Base-by-base conservation (phyloP, 2,329 filamentous ascomycete genomes). In the Cordyceps militaris region DNA sequence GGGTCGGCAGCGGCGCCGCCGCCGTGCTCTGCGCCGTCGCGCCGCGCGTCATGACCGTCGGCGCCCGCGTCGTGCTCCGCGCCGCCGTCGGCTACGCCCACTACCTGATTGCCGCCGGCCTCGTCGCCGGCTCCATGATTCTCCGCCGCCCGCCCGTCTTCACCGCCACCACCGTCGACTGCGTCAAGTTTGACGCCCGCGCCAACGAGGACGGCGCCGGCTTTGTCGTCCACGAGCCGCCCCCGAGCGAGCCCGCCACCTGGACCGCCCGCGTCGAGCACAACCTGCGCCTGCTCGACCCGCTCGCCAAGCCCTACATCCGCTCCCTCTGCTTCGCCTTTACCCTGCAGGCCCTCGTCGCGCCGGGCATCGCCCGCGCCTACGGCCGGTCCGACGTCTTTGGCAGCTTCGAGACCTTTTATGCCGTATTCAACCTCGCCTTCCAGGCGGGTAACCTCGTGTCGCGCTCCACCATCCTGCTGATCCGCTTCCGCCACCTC, bases 1-100 rank as follows among this genome's bases (percentile, higher is more conserved):
- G 69, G 43, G 60, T 70, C 1, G 71, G 70, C 1, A 65, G 66
- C 5, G 71, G 70, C 13, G 63, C 64, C 0, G 71, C 68, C 0
- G 60, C 63, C 10, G 57, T 70, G 7, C 61, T 67, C 19, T 65
- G 65, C 34, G 66, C 69, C 11, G 62, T 66, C 14, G 56, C 67
- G 28, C 70, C 70, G 0, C 69, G 69, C 48, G 14, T 67, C 1
- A 21, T 72, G 11, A 70, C 70, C 0, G 61, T 67, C 21, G 61
- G 64, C 54, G 57, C 67, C 55, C 63, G 66, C 9, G 60, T 63
- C 0, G 64, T 67, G 16, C 56, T 72, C 23, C 63, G 70, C 8
- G 62, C 61, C 46, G 65, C 65, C 40, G 65, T 70, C 14, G 63
- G 63, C 16, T 67, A 63, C 53, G 59, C 67, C 3, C 67, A 64